Base-by-base conservation (phyloP, 495 filamentous ascomycete genomes). In the Podospora pseudocomata region DNA sequence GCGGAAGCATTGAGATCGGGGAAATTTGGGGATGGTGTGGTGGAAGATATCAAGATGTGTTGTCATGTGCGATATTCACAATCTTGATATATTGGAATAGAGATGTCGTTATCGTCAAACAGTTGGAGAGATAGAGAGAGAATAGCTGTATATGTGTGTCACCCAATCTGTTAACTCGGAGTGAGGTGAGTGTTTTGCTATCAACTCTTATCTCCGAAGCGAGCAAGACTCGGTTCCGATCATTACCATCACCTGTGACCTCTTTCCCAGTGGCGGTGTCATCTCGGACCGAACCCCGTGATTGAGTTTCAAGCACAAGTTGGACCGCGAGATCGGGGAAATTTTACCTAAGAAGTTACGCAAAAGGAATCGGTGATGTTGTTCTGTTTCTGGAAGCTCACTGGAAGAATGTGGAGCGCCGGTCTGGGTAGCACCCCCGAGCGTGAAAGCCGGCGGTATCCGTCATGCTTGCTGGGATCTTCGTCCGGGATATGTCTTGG, bases 361-460 rank as follows among this genome's bases (percentile, higher is more conserved):
- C 39, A 49, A 49, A 49, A 18, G 39, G 15, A 49, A 49, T 16
- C 39, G 39, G 39, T 49, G 39, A 49, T 49, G 39, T 9, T 2
- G 15, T 11, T 49, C 39, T 49, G 39, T 49, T 49, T 49, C 39
- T 49, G 39, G 39, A 49, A 49, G 39, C 30, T 49, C 15, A 3
- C 39, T 49, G 39, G 39, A 49, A 49, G 39, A 7, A 23, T 23
- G 20, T 23, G 20, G 20, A 23, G 20, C 20, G 20, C 1, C 20
- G 20, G 20, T 23, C 20, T 23, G 20, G 20, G 20, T 23, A 23
- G 20, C 20, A 23, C 20, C 20, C 20, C 20, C 20, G 20, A 23
- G 20, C 20, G 18, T n/a, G 32, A 3, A 60, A 67, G 66, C 69
- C 69, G 69, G 44, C 30, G 63, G 63, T 71, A 71, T 63, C 69